phyloP scores from a whole-genome alignment of 2,329 filamentous ascomycete genomes.

The Botrytis fabae region DNA sequence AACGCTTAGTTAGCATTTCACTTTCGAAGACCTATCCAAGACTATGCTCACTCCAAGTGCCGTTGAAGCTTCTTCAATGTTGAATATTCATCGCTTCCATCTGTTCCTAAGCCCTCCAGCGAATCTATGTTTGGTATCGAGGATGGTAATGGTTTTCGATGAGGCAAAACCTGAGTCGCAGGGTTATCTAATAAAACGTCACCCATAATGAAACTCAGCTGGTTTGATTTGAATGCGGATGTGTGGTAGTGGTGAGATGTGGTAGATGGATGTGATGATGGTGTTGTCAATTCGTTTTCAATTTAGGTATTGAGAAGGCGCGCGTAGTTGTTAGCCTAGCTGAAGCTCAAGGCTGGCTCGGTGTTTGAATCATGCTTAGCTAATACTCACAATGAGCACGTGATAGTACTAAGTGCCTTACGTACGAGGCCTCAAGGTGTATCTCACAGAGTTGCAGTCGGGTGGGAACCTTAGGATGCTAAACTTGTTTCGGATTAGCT shows the following conservation, averaged over 20 bases:
- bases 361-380: conserved; percentile 1
- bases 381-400: neutral
- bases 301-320: conserved; percentile 18
- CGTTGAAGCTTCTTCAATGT: conserved; percentile 95
- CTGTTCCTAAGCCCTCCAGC: conserved; percentile 78
- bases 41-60: conserved; percentile 77
- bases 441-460: neutral
- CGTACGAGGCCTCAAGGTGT: neutral
- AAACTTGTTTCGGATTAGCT: neutral
- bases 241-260: conserved; percentile 6
- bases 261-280: conserved; percentile 12
- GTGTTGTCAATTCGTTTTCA: neutral
- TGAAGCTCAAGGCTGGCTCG: conserved; percentile 8
- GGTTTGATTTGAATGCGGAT: conserved; percentile 9
- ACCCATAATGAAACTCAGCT: conserved; percentile 62
- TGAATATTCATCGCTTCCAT: conserved; percentile 89
- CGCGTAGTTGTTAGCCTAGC: conserved; percentile 24
- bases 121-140: conserved; percentile 88
- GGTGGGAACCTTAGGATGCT: fast-evolving
- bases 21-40: neutral
- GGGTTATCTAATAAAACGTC: conserved; percentile 84
- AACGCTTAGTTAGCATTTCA: conserved; percentile 36
- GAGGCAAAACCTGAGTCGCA: conserved; percentile 69
- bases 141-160: conserved; percentile 77
- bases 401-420: fast-evolving